A percentile compares a stretch with the other conserved stretches of the same genome.
phyloP scores from a whole-genome alignment of 345 rosid genomes.

The Moringa oleifera region DNA sequence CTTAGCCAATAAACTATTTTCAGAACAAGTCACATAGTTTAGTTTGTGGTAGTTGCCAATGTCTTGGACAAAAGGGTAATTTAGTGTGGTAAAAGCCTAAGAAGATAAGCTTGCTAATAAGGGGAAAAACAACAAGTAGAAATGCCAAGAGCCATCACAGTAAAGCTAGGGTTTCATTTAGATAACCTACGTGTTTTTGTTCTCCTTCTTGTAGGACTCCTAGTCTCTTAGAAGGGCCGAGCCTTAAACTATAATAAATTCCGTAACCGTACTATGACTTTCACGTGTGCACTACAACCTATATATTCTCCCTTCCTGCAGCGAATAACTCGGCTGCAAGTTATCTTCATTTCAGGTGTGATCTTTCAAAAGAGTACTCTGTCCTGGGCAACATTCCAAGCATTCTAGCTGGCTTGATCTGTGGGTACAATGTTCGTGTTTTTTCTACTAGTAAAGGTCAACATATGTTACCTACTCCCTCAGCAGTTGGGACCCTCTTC shows the following conservation, averaged over 20 bases:
- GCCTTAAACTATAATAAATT: background rate
- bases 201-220: constrained; percentile 7
- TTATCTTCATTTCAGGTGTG: constrained; percentile 4
- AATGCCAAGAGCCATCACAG: constrained; percentile 2
- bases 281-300: constrained; percentile 26
- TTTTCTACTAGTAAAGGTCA: constrained; percentile 21
- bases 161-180: constrained; percentile 15
- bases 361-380: constrained; percentile 10
- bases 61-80: constrained; percentile 1
- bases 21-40: constrained; percentile 10
- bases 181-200: constrained; percentile 5
- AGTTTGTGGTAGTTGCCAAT: background rate
- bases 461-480: constrained; percentile 22
- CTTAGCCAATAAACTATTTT: background rate
- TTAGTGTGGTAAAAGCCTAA: constrained; percentile 2
- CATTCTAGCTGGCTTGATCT: constrained; percentile 29
- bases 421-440: constrained; percentile 27
- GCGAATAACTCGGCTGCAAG: constrained; percentile 1
- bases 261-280: constrained; percentile 9
- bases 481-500: constrained; percentile 21
- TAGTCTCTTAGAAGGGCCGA: constrained; percentile 10
- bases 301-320: constrained; percentile 9
- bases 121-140: constrained; percentile 10
- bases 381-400: constrained; percentile 27
- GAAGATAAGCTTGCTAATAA: background rate